These are phyloP conservation scores for Melaleuca quinquenervia DNA, from an alignment of 345 rosid genomes.

Conservation along the genomic window DNA sequence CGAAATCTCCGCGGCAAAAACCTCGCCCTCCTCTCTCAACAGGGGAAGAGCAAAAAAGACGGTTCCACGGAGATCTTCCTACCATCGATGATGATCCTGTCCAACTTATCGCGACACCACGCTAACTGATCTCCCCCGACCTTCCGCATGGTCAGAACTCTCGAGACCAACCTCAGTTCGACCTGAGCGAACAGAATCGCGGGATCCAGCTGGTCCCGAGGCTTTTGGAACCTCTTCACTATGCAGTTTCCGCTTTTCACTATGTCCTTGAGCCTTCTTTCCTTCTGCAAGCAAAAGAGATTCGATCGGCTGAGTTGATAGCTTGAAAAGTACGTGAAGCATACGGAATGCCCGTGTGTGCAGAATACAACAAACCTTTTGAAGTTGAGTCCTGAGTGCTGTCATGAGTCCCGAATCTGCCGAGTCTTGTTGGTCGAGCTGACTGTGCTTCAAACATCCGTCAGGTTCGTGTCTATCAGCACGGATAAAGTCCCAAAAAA, in stretches of 20 bases:
- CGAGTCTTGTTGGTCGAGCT: conserved; percentile 34
- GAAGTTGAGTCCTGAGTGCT: conserved; percentile 35
- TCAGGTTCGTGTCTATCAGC: conserved; percentile 34
- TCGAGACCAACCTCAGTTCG: conserved; percentile 53
- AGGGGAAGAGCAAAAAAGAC: conserved; percentile 63
- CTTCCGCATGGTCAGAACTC: conserved; percentile 57
- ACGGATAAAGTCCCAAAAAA: conserved; percentile 54
- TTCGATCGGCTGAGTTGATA: no score
- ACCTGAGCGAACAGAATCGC: conserved; percentile 36
- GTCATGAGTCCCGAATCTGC: conserved; percentile 33
- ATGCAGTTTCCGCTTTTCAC: conserved; percentile 49
- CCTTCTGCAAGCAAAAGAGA: conserved; percentile 36
- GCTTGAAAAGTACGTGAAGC: not conserved
- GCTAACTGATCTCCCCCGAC: conserved; percentile 48
- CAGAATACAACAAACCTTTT: conserved; percentile 34
- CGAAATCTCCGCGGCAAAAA: not conserved
- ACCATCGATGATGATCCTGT: conserved; percentile 24
- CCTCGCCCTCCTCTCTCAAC: conserved; percentile 6
- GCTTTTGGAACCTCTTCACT: conserved; percentile 48
- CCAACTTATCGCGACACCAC: conserved; percentile 74
- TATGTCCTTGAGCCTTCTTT: conserved; percentile 59
- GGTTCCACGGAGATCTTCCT: conserved; percentile 54
- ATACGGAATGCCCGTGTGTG: not conserved
- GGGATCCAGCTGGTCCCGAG: conserved; percentile 23
- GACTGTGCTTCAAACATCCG: conserved; percentile 20